Evolutionary conservation across 768 basidiomycete genomes (phyloP).

Genomic region (Trametes meyenii): DNA sequence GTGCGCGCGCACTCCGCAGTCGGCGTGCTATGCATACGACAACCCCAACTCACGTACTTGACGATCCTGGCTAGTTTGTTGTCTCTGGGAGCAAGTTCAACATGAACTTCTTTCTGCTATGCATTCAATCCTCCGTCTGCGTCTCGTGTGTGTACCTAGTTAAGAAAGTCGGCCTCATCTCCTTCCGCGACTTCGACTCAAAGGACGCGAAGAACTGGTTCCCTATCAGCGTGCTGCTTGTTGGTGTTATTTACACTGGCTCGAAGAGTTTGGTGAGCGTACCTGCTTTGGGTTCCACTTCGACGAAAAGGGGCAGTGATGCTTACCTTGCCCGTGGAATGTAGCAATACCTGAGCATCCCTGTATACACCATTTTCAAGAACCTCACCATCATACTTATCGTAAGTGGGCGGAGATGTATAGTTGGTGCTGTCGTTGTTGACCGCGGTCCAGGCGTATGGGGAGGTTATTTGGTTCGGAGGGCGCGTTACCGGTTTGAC

Average conservation of each 20-base stretch:
- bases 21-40: neutral
- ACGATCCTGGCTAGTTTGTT: constrained; percentile 65
- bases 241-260: constrained; percentile 96
- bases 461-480: constrained; percentile 96
- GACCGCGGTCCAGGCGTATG: constrained; percentile 73
- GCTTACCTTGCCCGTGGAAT: neutral
- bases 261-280: constrained; percentile 89
- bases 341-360: constrained; percentile 96
- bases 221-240: constrained; percentile 90
- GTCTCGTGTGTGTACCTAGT: constrained; percentile 70
- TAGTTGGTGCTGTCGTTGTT: neutral
- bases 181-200: constrained; percentile 80
- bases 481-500: constrained; percentile 87
- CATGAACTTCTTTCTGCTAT: constrained; percentile 95
- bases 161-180: constrained; percentile 78
- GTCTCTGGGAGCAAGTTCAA: constrained; percentile 92
- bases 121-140: constrained; percentile 90
- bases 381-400: constrained; percentile 99
- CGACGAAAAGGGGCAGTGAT: neutral
- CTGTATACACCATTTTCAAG: constrained; percentile 99
- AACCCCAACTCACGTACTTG: neutral
- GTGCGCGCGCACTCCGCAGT: constrained; percentile 19
- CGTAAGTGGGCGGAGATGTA: constrained; percentile 47
- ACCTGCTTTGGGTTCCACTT: neutral
- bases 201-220: constrained; percentile 92